Conservation (phyloP, 2,329 filamentous ascomycete genomes). For the Scytalidium sp. region DNA sequence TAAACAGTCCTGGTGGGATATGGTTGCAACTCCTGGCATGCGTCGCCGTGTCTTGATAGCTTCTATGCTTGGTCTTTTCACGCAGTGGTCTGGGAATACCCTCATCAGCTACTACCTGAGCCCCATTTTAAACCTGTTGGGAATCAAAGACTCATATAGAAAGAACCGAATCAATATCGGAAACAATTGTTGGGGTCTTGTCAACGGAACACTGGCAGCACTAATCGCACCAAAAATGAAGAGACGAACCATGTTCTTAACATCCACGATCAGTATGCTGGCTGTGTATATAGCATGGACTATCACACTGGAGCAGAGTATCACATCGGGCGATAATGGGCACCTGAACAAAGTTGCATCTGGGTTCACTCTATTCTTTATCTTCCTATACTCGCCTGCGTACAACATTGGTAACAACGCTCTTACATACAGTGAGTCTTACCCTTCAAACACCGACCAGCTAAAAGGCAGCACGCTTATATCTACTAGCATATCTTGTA, state of each 20-base stretch:
- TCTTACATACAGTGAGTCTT: conserved; percentile 54
- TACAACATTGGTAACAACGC: conserved; percentile 68
- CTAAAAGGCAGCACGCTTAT: no score
- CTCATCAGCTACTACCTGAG: conserved; percentile 46
- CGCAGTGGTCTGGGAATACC: conserved; percentile 49
- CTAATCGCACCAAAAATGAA: conserved; percentile 40
- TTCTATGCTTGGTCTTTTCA: conserved; percentile 48
- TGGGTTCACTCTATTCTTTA: conserved; percentile 49
- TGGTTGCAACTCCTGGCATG: conserved; percentile 48
- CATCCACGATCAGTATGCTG: conserved; percentile 51
- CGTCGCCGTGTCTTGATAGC: conserved; percentile 46
- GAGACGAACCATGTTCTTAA: conserved; percentile 48
- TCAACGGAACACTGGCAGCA: conserved; percentile 38
- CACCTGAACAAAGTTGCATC: conserved; percentile 17
- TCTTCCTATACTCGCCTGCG: conserved; percentile 55
- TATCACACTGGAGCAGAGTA: conserved; percentile 39
- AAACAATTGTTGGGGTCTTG: conserved; percentile 41
- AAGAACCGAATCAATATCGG: conserved; percentile 46
- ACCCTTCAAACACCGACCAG: no score
- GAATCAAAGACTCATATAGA: conserved; percentile 35
- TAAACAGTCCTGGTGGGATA: conserved; percentile 50
- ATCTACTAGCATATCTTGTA: conserved; percentile 45
- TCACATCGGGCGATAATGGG: conserved; percentile 30
- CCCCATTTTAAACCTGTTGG: conserved; percentile 44
- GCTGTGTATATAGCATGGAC: conserved; percentile 55